A percentile compares a stretch with the other conserved stretches of the same genome.
These are phyloP conservation scores for Saitozyma sp. DNA, from an alignment of 768 basidiomycete species.

Conservation along the genomic window DNA sequence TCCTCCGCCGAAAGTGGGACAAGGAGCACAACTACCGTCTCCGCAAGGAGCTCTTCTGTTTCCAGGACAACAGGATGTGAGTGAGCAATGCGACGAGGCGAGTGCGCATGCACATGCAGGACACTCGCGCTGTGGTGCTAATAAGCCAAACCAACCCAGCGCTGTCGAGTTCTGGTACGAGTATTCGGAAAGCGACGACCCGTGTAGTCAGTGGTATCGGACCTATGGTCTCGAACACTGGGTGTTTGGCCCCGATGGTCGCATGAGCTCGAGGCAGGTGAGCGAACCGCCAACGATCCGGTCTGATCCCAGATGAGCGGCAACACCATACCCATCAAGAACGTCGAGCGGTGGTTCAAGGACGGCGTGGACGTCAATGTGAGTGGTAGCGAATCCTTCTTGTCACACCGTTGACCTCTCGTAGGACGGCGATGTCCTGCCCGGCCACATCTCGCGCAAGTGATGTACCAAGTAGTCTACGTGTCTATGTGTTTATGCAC, in stretches of 20 bases:
- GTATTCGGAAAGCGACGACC: no score
- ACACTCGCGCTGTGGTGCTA: no score
- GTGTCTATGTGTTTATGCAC: no score
- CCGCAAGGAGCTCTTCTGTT: constrained; percentile 62
- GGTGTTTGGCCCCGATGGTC: constrained; percentile 60
- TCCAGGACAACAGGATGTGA: constrained; percentile 59
- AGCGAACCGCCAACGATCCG: constrained; percentile 36
- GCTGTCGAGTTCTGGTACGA: no score
- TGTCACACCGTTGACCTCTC: background rate
- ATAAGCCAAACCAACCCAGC: no score
- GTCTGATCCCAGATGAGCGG: constrained; percentile 41
- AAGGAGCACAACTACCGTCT: constrained; percentile 59
- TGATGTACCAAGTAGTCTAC: background rate
- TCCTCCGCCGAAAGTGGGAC: constrained; percentile 60
- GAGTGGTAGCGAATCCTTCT: constrained; percentile 2
- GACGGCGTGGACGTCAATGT: constrained; percentile 47
- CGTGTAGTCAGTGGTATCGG: constrained; percentile 21
- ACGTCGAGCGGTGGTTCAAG: constrained; percentile 61
- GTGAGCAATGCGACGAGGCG: constrained; percentile 18
- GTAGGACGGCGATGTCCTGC: constrained; percentile 4
- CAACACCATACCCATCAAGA: constrained; percentile 55
- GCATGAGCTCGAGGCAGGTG: constrained; percentile 63
- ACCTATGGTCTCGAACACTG: constrained; percentile 57
- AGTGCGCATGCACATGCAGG: no score
- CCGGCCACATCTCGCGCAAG: constrained; percentile 9